Conservation (phyloP, 768 basidiomycete species). For the Filobasidium floriforme region DNA sequence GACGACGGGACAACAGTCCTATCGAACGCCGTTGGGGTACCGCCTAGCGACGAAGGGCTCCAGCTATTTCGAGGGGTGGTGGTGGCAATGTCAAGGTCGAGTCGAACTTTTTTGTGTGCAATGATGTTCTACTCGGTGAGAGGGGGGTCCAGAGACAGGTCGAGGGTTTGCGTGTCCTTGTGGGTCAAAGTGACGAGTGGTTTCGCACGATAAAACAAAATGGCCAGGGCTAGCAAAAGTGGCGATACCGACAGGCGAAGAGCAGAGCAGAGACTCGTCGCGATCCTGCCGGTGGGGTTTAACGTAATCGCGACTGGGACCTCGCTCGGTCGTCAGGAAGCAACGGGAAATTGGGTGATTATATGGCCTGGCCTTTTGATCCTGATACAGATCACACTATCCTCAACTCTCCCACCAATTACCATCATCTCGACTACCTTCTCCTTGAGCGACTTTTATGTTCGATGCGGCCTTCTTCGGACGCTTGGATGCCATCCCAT, state of each 20-base stretch:
- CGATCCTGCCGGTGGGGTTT: too few species aligned
- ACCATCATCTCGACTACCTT: background rate
- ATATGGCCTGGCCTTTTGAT: too few species aligned
- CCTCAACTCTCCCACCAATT: constrained; percentile 11
- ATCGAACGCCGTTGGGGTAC: too few species aligned
- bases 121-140: background rate
- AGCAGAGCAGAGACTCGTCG: too few species aligned
- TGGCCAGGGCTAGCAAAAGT: too few species aligned
- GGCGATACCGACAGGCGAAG: too few species aligned
- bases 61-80: background rate
- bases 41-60: too few species aligned
- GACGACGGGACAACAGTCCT: too few species aligned
- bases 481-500: background rate
- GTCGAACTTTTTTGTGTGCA: background rate
- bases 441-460: background rate
- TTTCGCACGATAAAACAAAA: background rate
- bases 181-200: background rate
- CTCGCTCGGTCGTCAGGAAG: too few species aligned
- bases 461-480: background rate
- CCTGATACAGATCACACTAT: background rate
- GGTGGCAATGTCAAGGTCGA: background rate
- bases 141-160: background rate
- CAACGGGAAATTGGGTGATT: too few species aligned
- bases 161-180: too few species aligned
- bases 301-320: too few species aligned